Conservation (phyloP, 2,329 filamentous ascomycete species). For the Taxawa tesnikishii region DNA sequence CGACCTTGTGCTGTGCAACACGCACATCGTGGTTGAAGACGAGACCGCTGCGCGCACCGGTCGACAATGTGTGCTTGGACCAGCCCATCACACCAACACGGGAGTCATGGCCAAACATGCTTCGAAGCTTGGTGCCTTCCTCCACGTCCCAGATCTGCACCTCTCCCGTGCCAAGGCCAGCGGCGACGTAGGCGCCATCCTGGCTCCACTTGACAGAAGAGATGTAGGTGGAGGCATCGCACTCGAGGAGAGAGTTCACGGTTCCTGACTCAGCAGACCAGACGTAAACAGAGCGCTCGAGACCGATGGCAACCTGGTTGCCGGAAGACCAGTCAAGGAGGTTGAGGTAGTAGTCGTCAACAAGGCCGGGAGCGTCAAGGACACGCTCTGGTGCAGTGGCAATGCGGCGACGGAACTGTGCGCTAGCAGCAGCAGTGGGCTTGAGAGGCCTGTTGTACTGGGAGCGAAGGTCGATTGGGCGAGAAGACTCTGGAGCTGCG, state of each 20-base stretch:
- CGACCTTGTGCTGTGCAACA: constrained; percentile 93
- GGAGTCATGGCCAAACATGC: constrained; percentile 95
- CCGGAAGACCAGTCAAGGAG: constrained; percentile 94
- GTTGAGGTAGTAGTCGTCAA: constrained; percentile 99
- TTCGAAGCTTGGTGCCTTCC: constrained; percentile 87
- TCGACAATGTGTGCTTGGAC: constrained; percentile 97
- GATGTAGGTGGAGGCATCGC: constrained; percentile 81
- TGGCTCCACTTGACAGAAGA: constrained; percentile 98
- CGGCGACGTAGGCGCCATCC: constrained; percentile 90
- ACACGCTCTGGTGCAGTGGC: constrained; percentile 93
- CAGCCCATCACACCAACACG: constrained; percentile 97
- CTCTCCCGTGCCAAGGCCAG: constrained; percentile 88
- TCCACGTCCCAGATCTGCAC: constrained; percentile 99
- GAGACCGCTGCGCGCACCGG: constrained; percentile 83
- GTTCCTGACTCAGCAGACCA: constrained; percentile 94
- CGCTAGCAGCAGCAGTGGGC: constrained; percentile 57
- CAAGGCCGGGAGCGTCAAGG: constrained; percentile 85
- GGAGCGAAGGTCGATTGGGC: constrained; percentile 91
- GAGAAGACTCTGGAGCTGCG: constrained; percentile 91
- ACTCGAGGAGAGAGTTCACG: constrained; percentile 81
- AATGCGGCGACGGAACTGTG: constrained; percentile 83
- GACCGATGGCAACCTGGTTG: constrained; percentile 95
- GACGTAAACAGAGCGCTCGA: constrained; percentile 94
- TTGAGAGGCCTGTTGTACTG: constrained; percentile 97
- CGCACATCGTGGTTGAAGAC: constrained; percentile 99